Conservation (phyloP, 2,329 filamentous ascomycete genomes). For the Ophiostoma ulmi region DNA sequence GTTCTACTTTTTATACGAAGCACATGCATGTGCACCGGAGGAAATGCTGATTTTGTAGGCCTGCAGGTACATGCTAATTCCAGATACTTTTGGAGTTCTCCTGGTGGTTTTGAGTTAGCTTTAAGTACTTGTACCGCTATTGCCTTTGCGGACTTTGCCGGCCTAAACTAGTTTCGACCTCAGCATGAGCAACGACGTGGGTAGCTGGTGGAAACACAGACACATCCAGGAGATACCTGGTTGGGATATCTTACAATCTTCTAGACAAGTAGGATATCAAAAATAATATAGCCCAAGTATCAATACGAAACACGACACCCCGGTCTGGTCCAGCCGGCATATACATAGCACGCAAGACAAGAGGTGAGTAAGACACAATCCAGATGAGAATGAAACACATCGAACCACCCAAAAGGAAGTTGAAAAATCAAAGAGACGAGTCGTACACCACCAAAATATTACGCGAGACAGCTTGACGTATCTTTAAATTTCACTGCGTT, state of each 20-base stretch:
- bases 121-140: neutral
- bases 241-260: no score
- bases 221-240: neutral
- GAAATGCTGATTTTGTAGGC: slow-evolving; percentile 12
- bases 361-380: neutral
- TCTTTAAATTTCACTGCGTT: no score
- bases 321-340: neutral
- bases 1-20: neutral
- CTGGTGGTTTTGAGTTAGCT: neutral
- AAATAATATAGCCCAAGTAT: neutral
- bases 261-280: no score
- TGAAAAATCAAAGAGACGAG: neutral
- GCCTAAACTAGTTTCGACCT: neutral
- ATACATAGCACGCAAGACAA: neutral
- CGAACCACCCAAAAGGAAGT: slow-evolving; percentile 1
- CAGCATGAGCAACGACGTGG: neutral
- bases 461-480: no score
- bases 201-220: neutral
- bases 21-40: slow-evolving; percentile 6
- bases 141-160: neutral
- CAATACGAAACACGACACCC: neutral
- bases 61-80: neutral
- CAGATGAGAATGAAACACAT: neutral
- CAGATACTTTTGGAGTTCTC: neutral
- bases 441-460: no score